Percentiles rank a stretch among this genome's conserved stretches.
Conservation (phyloP, 1,284 basidiomycete species). For the Cystobasidium pallidum region DNA sequence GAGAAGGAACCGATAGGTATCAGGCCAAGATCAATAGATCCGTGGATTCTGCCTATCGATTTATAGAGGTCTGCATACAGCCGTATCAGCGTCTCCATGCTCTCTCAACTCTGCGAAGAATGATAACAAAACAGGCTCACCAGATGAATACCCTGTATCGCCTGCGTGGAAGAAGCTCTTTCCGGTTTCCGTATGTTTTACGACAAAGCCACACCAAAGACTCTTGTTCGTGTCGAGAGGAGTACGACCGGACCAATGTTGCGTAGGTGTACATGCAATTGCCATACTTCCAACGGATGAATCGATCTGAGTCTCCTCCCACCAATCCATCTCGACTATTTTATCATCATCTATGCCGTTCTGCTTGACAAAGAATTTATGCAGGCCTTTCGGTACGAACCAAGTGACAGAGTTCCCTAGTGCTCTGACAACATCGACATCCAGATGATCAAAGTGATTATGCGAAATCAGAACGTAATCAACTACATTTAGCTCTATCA, state of each 20-base stretch:
- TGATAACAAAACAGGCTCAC: not conserved
- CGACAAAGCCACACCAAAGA: slow-evolving; percentile 59
- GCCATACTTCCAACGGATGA: not conserved
- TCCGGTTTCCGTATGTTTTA: slow-evolving; percentile 49
- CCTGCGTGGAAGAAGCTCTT: slow-evolving; percentile 57
- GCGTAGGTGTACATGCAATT: slow-evolving; percentile 43
- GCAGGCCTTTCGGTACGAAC: slow-evolving; percentile 54
- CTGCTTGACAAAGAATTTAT: slow-evolving; percentile 47
- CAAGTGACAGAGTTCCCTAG: slow-evolving; percentile 51
- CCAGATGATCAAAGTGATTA: slow-evolving; percentile 50
- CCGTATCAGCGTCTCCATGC: too few relatives aligned
- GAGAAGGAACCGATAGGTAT: slow-evolving; percentile 55
- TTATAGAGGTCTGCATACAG: slow-evolving; percentile 49
- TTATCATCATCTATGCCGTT: slow-evolving; percentile 49
- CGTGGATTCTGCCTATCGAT: slow-evolving; percentile 53
- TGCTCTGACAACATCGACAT: slow-evolving; percentile 38
- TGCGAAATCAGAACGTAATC: slow-evolving; percentile 55
- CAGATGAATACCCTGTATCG: slow-evolving; percentile 55
- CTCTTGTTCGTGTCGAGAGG: slow-evolving; percentile 60
- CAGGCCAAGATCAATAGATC: slow-evolving; percentile 53
- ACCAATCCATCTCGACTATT: slow-evolving; percentile 55
- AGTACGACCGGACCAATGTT: slow-evolving; percentile 61
- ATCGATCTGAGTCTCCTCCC: slow-evolving; percentile 49
- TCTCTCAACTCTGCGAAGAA: too few relatives aligned
- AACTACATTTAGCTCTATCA: slow-evolving; percentile 44